These are phyloP conservation scores for Moricandia arvensis DNA, from an alignment of 345 rosid species.

Conservation along the genomic window DNA sequence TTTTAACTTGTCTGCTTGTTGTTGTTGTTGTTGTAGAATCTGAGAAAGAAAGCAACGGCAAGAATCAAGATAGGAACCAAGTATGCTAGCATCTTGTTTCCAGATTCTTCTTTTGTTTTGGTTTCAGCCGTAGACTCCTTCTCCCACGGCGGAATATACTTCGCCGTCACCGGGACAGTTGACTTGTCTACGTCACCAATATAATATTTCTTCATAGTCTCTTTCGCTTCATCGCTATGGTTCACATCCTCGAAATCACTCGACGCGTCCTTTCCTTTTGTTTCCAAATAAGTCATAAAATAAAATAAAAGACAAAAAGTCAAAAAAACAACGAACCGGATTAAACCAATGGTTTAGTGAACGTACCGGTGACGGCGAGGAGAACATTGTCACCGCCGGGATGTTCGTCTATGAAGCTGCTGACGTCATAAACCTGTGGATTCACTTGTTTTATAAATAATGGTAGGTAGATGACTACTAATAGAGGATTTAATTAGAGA, in stretches of 20 bases:
- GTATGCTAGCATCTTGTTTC: slow-evolving; percentile 48
- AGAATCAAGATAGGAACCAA: slow-evolving; percentile 63
- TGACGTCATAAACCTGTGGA: slow-evolving; percentile 75
- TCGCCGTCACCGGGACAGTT: slow-evolving; percentile 47
- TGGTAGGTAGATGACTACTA: neutral
- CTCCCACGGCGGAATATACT: slow-evolving; percentile 41
- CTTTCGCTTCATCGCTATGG: slow-evolving; percentile 65
- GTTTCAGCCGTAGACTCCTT: slow-evolving; percentile 27
- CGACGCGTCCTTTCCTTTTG: slow-evolving; percentile 68
- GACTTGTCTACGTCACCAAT: slow-evolving; percentile 65
- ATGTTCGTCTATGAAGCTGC: slow-evolving; percentile 76
- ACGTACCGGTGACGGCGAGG: slow-evolving; percentile 67
- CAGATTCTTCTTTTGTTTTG: slow-evolving; percentile 28
- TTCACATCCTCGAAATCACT: slow-evolving; percentile 73
- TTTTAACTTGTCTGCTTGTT: neutral
- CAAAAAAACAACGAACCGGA: neutral
- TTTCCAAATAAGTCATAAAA: neutral
- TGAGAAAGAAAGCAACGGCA: slow-evolving; percentile 59
- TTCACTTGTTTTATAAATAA: neutral
- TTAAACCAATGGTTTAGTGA: neutral
- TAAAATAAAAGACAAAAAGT: neutral
- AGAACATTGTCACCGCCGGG: slow-evolving; percentile 86
- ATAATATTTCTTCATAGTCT: slow-evolving; percentile 58
- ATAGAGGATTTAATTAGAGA: neutral
- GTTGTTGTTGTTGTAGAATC: slow-evolving; percentile 37